Percentiles rank a stretch among this genome's conserved stretches.
Conservation (phyloP, 2,329 filamentous ascomycete genomes). For the Aspergillus calidoustus region DNA sequence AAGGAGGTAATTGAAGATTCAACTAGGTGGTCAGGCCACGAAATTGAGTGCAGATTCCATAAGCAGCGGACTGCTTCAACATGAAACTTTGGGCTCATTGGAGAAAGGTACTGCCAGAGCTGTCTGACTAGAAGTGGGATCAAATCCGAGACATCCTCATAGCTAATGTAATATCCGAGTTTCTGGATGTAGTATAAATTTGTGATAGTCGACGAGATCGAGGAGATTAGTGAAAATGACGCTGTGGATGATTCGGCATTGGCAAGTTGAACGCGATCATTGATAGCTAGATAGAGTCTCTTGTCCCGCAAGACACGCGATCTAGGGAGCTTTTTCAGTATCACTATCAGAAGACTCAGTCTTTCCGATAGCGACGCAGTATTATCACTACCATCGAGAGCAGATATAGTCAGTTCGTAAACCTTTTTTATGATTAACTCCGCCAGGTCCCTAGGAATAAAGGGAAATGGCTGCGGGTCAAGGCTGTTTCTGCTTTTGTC, state of each 20-base stretch:
- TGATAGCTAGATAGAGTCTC: slow-evolving; percentile 41
- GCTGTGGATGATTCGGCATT: slow-evolving; percentile 33
- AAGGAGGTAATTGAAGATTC: slow-evolving; percentile 76
- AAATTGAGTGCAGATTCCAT: slow-evolving; percentile 82
- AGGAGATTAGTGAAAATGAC: slow-evolving; percentile 42
- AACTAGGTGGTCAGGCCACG: slow-evolving; percentile 70
- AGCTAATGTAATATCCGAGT: slow-evolving; percentile 42
- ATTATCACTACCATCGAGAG: slow-evolving; percentile 32
- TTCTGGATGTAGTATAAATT: slow-evolving; percentile 43
- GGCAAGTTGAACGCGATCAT: slow-evolving; percentile 28
- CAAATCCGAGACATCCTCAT: slow-evolving; percentile 60
- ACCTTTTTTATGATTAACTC: slow-evolving; percentile 68
- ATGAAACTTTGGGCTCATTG: slow-evolving; percentile 87
- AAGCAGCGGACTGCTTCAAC: slow-evolving; percentile 87
- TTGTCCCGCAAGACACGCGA: slow-evolving; percentile 41
- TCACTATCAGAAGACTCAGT: slow-evolving; percentile 62
- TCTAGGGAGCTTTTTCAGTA: slow-evolving; percentile 46
- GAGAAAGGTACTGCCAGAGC: slow-evolving; percentile 80
- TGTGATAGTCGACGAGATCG: slow-evolving; percentile 55
- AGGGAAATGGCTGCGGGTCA: slow-evolving; percentile 65
- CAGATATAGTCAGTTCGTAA: slow-evolving; percentile 40
- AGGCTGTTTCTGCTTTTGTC: slow-evolving; percentile 71
- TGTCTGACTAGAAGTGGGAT: slow-evolving; percentile 71
- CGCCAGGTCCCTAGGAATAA: slow-evolving; percentile 60
- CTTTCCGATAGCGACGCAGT: slow-evolving; percentile 59